Conservation (phyloP, 768 basidiomycete genomes). For the Mycena venus region DNA sequence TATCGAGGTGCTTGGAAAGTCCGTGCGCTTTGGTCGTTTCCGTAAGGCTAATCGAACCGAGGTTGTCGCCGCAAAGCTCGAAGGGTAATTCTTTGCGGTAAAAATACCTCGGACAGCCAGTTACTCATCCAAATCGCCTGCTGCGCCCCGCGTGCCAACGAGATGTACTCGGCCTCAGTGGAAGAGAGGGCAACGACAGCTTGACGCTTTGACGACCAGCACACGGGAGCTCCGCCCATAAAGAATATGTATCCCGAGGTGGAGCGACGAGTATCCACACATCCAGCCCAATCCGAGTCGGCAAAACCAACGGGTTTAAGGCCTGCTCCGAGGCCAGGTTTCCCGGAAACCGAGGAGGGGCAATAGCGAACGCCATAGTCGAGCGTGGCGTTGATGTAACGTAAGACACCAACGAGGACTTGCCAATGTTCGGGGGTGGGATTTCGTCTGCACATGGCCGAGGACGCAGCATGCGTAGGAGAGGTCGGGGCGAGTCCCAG, state of each 20-base stretch:
- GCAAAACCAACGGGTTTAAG: slow-evolving; percentile 33
- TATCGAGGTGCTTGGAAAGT: slow-evolving; percentile 32
- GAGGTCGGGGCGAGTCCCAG: slow-evolving; percentile 31
- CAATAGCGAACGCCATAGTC: slow-evolving; percentile 38
- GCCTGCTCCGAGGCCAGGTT: background rate
- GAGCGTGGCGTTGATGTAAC: slow-evolving; percentile 46
- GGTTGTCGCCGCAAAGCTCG: slow-evolving; percentile 41
- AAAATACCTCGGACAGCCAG: slow-evolving; percentile 20
- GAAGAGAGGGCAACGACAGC: slow-evolving; percentile 29
- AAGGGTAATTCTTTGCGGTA: slow-evolving; percentile 12
- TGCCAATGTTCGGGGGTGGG: slow-evolving; percentile 43
- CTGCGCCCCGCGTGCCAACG: slow-evolving; percentile 18
- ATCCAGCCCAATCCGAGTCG: slow-evolving; percentile 49
- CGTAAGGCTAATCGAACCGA: slow-evolving; percentile 37
- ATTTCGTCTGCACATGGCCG: slow-evolving; percentile 32
- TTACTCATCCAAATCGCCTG: slow-evolving; percentile 39
- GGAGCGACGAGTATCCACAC: slow-evolving; percentile 38
- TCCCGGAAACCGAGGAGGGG: no score
- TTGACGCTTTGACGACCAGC: slow-evolving; percentile 50
- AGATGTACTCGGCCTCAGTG: background rate
- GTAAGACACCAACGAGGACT: slow-evolving; percentile 39
- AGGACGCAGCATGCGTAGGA: slow-evolving; percentile 12
- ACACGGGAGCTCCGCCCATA: slow-evolving; percentile 41
- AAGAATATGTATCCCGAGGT: slow-evolving; percentile 47
- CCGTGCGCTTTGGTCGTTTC: slow-evolving; percentile 18